Evolutionary conservation across 306 rosid genomes (phyloP).

Genomic region (Cicer cuneatum): DNA sequence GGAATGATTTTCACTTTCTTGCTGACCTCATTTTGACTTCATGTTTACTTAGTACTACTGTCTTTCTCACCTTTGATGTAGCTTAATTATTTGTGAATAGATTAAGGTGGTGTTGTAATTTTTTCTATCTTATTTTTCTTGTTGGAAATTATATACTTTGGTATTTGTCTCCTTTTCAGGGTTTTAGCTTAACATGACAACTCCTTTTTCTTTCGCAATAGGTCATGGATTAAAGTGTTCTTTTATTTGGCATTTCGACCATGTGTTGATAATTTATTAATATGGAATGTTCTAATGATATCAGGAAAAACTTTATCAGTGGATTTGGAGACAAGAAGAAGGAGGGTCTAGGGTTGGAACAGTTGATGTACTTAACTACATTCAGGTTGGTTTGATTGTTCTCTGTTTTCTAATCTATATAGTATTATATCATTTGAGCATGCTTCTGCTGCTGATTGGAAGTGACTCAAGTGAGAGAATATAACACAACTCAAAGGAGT

Average conservation of each 20-base stretch:
- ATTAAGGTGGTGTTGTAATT: background rate
- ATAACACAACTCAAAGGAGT: too few species aligned
- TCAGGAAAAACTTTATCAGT: conserved; percentile 88
- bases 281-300: conserved; percentile 28
- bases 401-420: background rate
- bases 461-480: background rate
- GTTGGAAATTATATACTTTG: background rate
- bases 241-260: background rate
- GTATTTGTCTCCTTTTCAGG: background rate
- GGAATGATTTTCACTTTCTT: conserved; percentile 9
- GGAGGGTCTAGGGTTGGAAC: conserved; percentile 76
- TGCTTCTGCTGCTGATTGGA: conserved; percentile 1
- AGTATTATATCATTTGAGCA: background rate
- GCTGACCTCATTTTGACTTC: conserved; percentile 24
- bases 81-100: conserved; percentile 7
- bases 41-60: conserved; percentile 6
- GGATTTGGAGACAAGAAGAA: conserved; percentile 86
- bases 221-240: background rate
- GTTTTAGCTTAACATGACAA: background rate
- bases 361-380: conserved; percentile 65
- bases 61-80: background rate
- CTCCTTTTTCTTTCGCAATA: background rate
- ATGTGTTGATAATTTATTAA: conserved; percentile 27
- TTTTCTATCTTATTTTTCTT: background rate
- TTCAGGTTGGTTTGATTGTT: conserved; percentile 61